phyloP scores from a whole-genome alignment of 768 basidiomycete species.

The Cubamyces sp. region DNA sequence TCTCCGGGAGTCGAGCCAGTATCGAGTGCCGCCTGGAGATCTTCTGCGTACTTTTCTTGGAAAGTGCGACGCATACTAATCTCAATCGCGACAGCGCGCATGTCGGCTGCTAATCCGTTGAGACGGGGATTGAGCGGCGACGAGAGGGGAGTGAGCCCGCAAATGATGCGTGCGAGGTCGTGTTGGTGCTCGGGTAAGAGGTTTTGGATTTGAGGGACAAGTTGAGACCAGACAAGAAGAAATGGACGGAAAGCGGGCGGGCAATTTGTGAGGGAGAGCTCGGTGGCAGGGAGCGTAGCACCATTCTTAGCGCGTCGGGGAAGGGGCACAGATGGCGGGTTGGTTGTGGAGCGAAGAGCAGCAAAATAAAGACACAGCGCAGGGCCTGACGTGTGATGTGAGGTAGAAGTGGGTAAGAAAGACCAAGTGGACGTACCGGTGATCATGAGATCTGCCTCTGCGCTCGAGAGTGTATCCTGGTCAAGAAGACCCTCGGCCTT shows the following conservation, averaged over 20 bases:
- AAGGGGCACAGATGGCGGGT: constrained; percentile 80
- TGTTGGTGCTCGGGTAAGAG: constrained; percentile 70
- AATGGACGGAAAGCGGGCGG: constrained; percentile 70
- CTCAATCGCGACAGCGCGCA: constrained; percentile 86
- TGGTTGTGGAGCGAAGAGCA: constrained; percentile 72
- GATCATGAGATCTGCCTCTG: constrained; percentile 85
- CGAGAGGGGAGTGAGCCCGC: constrained; percentile 53
- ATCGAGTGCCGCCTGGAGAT: constrained; percentile 81
- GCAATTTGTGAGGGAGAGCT: constrained; percentile 70
- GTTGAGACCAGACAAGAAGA: constrained; percentile 71
- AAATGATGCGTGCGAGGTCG: constrained; percentile 82
- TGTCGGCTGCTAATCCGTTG: constrained; percentile 71
- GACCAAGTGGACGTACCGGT: constrained; percentile 53
- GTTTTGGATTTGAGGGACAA: constrained; percentile 65
- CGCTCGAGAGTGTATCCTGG: constrained; percentile 72
- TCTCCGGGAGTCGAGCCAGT: constrained; percentile 46
- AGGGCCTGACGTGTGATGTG: constrained; percentile 52
- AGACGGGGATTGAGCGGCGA: constrained; percentile 47
- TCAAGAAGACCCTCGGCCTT: constrained; percentile 77
- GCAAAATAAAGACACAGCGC: constrained; percentile 86
- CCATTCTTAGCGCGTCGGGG: constrained; percentile 55
- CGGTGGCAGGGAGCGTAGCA: constrained; percentile 44
- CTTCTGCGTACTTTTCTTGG: constrained; percentile 75
- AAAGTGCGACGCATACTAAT: constrained; percentile 84
- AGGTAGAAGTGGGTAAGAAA: background rate